Base-by-base conservation (phyloP, 441 rosid species). In the Raphanus hybrid region DNA sequence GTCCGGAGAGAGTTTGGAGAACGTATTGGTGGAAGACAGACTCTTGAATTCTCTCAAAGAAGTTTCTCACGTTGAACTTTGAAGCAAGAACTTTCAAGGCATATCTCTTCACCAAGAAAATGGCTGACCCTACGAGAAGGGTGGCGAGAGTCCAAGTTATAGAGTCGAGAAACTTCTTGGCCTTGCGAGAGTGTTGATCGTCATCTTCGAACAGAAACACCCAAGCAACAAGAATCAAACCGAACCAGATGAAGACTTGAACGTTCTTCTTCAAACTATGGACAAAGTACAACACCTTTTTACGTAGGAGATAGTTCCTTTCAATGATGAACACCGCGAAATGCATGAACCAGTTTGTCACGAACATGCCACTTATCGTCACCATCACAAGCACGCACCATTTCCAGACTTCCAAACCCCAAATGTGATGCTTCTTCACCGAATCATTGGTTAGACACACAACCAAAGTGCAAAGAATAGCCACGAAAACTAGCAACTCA, bases 41-140 rank as follows among this genome's bases (percentile, higher is more conserved):
- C 34, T 91, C 98, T 84, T 94, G 98, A 69, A 88, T 85, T 69
- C 98, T 84, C 75, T 94, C 98, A 66, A 94, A 94, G 86, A 91
- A 94, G 67, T 86, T 85, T 61, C 82, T 82, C 16, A 92, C 92
- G n/a, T 92, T 97, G 88, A 91, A 92, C 67, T 79, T 90, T 1
- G 97, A 91, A 74, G 98, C 97, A 72, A 94, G 83, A 8, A 90
- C 86, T 83, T 94, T 94, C 35, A 94, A 41, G 20, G 84, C 78
- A 66, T 81, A 78, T 37, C 91, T 91, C 82, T 94, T 94, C 71
- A 90, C 52, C 75, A 94, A 62, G 85, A 97, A 91, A 69, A 92
- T 34, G 71, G 87, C 81, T n/a, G 97, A 80, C 1, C 96, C 97
- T 0, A 90, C 64, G 3, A 90, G 92, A 78, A 90, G 77, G 0